Evolutionary conservation across 2,329 filamentous ascomycete genomes (phyloP).

Genomic region (Aspergillus japonicus): DNA sequence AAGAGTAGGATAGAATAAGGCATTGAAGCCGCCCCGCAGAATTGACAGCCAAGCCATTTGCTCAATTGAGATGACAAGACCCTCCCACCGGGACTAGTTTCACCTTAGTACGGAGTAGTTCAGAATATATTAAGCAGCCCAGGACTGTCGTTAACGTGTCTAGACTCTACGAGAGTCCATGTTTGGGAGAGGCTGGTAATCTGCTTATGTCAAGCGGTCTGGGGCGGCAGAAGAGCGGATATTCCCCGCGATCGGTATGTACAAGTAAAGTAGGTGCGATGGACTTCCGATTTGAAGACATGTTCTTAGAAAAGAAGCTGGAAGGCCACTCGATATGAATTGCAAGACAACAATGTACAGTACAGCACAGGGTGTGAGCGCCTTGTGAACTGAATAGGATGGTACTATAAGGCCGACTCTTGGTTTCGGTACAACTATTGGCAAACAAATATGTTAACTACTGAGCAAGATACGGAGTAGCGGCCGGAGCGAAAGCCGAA

Average conservation of each 20-base stretch:
- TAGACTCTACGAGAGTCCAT: background rate
- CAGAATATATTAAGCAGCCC: background rate
- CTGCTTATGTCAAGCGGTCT: background rate
- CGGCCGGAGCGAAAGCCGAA: background rate
- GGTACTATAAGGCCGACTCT: background rate
- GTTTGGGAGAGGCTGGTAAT: background rate
- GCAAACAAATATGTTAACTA: background rate
- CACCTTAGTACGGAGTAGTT: background rate
- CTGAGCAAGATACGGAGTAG: background rate
- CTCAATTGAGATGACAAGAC: background rate
- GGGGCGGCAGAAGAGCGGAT: background rate
- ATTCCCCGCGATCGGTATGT: background rate
- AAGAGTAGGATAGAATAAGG: constrained; percentile 12
- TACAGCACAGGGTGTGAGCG: too few species aligned
- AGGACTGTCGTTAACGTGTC: background rate
- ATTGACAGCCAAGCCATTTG: constrained; percentile 16
- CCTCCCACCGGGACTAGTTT: background rate
- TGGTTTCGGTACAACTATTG: background rate
- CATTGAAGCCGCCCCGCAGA: constrained; percentile 9
- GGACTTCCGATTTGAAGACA: background rate
- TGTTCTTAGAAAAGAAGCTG: background rate
- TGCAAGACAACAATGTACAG: too few species aligned
- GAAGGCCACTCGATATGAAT: too few species aligned
- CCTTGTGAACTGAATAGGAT: too few species aligned
- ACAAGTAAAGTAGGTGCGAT: background rate